Evolutionary conservation across 2,329 filamentous ascomycete genomes (phyloP).

Genomic region (Aspergillus neoniger): DNA sequence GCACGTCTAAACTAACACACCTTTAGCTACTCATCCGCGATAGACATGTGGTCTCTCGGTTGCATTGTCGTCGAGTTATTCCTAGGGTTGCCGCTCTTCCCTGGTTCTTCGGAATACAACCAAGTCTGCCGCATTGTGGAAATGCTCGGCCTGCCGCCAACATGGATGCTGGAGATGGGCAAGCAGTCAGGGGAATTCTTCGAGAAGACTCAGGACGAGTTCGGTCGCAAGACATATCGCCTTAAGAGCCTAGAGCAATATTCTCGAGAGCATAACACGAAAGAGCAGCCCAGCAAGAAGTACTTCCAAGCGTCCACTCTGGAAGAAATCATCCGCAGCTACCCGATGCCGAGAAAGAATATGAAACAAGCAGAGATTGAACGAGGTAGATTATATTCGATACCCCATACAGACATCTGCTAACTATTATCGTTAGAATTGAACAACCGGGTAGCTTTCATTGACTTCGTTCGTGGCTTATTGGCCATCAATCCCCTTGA

Average conservation of each 20-base stretch:
- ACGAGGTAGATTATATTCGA: slow-evolving; percentile 63
- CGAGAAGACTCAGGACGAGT: slow-evolving; percentile 89
- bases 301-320: slow-evolving; percentile 95
- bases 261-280: slow-evolving; percentile 89
- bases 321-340: slow-evolving; percentile 95
- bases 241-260: slow-evolving; percentile 98
- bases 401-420: slow-evolving; percentile 8
- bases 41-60: slow-evolving; percentile 99
- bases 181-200: slow-evolving; percentile 98
- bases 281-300: slow-evolving; percentile 99
- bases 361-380: slow-evolving; percentile 98
- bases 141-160: slow-evolving; percentile 94
- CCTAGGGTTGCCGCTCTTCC: slow-evolving; percentile 89
- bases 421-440: slow-evolving; percentile 68
- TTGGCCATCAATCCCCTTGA: slow-evolving; percentile 94
- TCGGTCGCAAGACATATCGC: slow-evolving; percentile 83
- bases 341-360: slow-evolving; percentile 97
- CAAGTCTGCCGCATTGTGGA: slow-evolving; percentile 96
- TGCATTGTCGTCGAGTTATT: slow-evolving; percentile 99
- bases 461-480: slow-evolving; percentile 93
- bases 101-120: slow-evolving; percentile 97
- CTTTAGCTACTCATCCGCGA: slow-evolving; percentile 82
- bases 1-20: slow-evolving; percentile 1
- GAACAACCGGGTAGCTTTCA: slow-evolving; percentile 96
- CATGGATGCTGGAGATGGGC: slow-evolving; percentile 99